A percentile compares a stretch with the other conserved stretches of the same genome.
Conservation (phyloP, 176 grass and related monocot species). For the Pharus latifolius region DNA sequence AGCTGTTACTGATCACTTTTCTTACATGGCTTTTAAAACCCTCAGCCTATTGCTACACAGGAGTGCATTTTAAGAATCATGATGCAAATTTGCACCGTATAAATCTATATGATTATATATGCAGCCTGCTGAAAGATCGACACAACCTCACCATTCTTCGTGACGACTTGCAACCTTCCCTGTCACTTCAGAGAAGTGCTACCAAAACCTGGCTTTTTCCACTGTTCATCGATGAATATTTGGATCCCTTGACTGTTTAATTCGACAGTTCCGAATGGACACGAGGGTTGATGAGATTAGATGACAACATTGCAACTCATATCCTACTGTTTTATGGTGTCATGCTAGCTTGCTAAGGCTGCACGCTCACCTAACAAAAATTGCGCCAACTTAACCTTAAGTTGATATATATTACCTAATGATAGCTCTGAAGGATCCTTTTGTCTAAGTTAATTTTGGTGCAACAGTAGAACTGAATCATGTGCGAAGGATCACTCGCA, state of each 20-base stretch:
- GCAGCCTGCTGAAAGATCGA: neutral
- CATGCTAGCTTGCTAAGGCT: neutral
- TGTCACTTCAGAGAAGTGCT: slow-evolving; percentile 20
- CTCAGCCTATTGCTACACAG: neutral
- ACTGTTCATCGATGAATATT: too few relatives aligned
- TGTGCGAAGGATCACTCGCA: slow-evolving; percentile 3
- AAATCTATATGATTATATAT: neutral
- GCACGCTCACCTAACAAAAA: neutral
- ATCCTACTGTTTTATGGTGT: neutral
- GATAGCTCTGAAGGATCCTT: neutral
- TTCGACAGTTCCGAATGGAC: neutral
- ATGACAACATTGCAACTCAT: slow-evolving; percentile 9
- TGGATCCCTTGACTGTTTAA: slow-evolving; percentile 7
- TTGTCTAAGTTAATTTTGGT: neutral
- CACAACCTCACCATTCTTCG: slow-evolving; percentile 1
- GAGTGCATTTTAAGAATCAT: neutral
- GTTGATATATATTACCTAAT: neutral
- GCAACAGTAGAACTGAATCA: slow-evolving; percentile 1
- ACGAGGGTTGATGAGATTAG: neutral
- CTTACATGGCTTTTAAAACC: neutral
- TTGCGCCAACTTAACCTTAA: neutral
- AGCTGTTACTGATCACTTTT: neutral
- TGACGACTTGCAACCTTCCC: slow-evolving; percentile 6
- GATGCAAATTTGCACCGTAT: neutral
- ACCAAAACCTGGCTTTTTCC: too few relatives aligned